Base-by-base conservation (phyloP, 148 eudicot species). In the Linanthus parryae region DNA sequence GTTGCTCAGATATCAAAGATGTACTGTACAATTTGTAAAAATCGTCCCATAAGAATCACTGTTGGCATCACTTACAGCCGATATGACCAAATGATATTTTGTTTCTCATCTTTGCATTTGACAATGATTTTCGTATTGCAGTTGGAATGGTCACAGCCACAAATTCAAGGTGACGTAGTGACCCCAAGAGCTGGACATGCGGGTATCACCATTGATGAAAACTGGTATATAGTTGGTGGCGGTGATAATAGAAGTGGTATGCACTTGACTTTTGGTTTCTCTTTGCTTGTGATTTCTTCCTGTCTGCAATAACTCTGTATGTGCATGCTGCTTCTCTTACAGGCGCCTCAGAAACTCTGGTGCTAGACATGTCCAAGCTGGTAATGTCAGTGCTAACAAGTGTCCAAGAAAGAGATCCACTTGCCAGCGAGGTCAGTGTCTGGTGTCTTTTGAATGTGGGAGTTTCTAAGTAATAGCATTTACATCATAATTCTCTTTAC, bases 91-190 rank as follows among this genome's bases (percentile, higher is more conserved):
- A n/a, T n/a, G 17, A 14, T 11, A 11, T 53, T 27, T 30, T 46
- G 15, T 24, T 36, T 35, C 50, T 31, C 17, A 21, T 14, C 41
- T 17, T 35, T 39, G 16, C 13, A 37, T 21, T 26, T 62, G 37
- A 35, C 18, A 41, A 53, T n/a, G 44, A 34, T 27, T n/a, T 50
- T 30, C 23, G 11, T 59, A 42, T 47, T 67, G 65, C 84, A 91
- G 98, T 66, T 81, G 94, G 95, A 91, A 59, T 91, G 98, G 98
- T 86, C 98, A 39, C 75, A 81, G 63, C 94, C 98, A 52, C 90
- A 91, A 69, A 71, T 70, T 52, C 82, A 81, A 56, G 95, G 87
- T 51, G 90, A 84, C 56, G 51, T 59, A 62, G 79, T 81, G 49
- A 50, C 84, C 55, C 75, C 95, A 17, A 79, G 98, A 67, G 98